Evolutionary conservation across 2,329 filamentous ascomycete genomes (phyloP), one percentile per base, ranked within the genome.

Genomic region (Aspergillus sp.): DNA sequence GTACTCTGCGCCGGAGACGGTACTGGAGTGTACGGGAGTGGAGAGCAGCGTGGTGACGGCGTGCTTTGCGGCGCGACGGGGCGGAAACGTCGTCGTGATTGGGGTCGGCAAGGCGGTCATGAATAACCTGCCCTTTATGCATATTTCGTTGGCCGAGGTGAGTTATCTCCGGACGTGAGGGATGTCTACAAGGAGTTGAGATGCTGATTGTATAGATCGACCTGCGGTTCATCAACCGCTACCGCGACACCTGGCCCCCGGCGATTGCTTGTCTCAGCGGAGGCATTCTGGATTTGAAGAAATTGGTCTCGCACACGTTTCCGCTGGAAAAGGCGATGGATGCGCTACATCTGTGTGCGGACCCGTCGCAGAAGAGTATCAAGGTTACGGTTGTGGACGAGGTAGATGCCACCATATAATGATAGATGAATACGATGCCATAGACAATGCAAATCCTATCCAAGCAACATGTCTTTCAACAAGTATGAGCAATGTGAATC

Each of bases 191-290:
- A n/a, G n/a, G 36, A 16, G 16, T 20, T 17, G 38, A 20, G 10
- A 41, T 21, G 17, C 38, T 20, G 11, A 42, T 20, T 17, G 16
- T 19, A 36, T 57, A 84, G 81, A 87, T 88, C 57, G 78, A 88
- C 59, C 73, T 89, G 21, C 82, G 80, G 34, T 89, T 89, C 70
- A 88, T 88, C 64, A 88, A 89, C 66, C 77, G 86, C 6, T 89
- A 88, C 64, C 76, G 80, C 38, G 84, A 88, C 62, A 88, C 85
- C 0, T 89, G 86, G 86, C 85, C 86, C 0, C 78, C 81, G 0
- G 86, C 83, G 0, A 85, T 89, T 31, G 76, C 81, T 5, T 82
- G 81, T 45, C 64, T 89, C 23, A 78, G 76, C 38, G 82, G 83
- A 3, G 81, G 80, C 0, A 76, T 88, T 1, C 64, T 89, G 7